Evolutionary conservation across 1,284 basidiomycete genomes (phyloP), one percentile per base, ranked within the genome.

Genomic region (Tilletia walkeri): DNA sequence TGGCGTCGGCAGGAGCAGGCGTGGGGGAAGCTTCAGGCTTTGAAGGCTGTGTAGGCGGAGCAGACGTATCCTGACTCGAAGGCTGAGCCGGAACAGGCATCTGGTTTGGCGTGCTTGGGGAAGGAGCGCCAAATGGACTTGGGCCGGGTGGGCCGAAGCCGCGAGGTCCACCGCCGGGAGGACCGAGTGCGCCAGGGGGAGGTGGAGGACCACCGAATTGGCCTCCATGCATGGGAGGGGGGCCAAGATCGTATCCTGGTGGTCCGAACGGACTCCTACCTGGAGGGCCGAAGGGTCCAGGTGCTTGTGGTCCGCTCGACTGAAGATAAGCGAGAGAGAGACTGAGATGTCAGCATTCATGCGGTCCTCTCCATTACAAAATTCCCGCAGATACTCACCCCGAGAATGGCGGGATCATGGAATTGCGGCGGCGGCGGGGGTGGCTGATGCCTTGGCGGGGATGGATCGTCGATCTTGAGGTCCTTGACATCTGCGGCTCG

Each of bases 401-500:
- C 75, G 47, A 80, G 73, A 56, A 81, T 81, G 48, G 80, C 80
- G 3, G 80, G 80, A 63, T 80, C 78, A 30, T 78, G 74, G 18
- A 80, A 72, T 0, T 66, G 73, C 18, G 72, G 75, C 56, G 73
- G 70, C 14, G 72, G 69, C 18, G 73, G 67, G 9, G 69, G 70
- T 18, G 70, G 50, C 56, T 41, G 54, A 20, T 65, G 56, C 56
- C 16, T 9, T 47, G 56, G 41, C 47, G 67, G 56, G 24, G 78
- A 78, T 3, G 83, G 82, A 59, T 82, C 79, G 70, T 85, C 84
- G 66, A 85, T 84, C 65, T 79, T 81, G 49, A 85, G 78, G 72
- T 85, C 84, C 68, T 84, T 82, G 41, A 85, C 84, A 68, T 85
- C 84, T 20, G 83, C 80, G 6, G 84, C 84, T 14, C 82, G 76